Evolutionary conservation across 225 moss, liverwort and hornwort genomes (phyloP), one percentile per base, ranked within the genome.

Genomic region (Straminergon stramineum): DNA sequence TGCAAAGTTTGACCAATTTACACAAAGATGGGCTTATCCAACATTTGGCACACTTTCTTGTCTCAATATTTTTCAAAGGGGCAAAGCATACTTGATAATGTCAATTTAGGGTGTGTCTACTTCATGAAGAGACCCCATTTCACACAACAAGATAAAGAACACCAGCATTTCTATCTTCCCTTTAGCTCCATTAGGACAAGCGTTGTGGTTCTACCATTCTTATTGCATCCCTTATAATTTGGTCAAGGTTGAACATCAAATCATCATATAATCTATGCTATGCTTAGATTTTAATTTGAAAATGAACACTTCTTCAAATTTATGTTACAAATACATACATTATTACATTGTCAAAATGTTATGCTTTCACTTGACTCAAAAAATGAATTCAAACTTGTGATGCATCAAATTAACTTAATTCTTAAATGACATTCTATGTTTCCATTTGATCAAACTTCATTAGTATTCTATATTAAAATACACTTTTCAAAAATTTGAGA

Each of bases 31-130:
- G 5, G 27, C 1, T 57, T 18, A 60, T 39, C 28, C 2, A 6
- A 57, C 17, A 26, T 16, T 79, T 37, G 35, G 8, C 4, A 56
- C 55, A 78, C 4, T 1, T 35, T 22, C 2, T 55, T 15, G 4
- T 56, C 9, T 55, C 1, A 37, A 15, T 37, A 13, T 55, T 15
- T 78, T 78, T 9, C 9, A 22, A 35, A 35, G 5, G 23, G 3
- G 1, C 2, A 78, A 2, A 77, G 5, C 23, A 15, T 55, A 78
- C 2, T 37, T 3, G 0, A 16, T 0, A 0, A 27, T 28, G 11
- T 58, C 18, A 58, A 80, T 58, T n/a, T 58, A 39, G 7, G n/a
- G 3, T 18, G 11, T 58, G 28, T 39, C 5, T 0, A 8, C 11
- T 58, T n/a, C 2, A 37, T 26, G 17, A 37, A 37, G 6, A 56